These are phyloP conservation scores for Alternaria solani DNA, from an alignment of 2,329 filamentous ascomycete species.

Conservation along the genomic window DNA sequence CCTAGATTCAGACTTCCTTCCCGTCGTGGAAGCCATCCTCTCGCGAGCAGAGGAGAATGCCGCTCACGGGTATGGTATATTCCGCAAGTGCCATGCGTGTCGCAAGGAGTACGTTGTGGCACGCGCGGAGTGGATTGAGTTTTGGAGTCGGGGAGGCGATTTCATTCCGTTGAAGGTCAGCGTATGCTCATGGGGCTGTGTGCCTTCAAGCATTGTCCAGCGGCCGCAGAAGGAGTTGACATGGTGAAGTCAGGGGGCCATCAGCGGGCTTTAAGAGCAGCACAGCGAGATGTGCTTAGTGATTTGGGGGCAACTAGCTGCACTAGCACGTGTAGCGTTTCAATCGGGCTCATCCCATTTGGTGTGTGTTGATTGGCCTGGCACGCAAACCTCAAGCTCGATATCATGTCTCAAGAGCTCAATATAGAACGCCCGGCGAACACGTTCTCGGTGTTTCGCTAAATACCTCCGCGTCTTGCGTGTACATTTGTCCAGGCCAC, in stretches of 20 bases:
- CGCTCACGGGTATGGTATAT: slow-evolving; percentile 24
- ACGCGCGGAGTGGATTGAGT: slow-evolving; percentile 45
- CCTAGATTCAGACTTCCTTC: background rate
- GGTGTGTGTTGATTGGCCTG: slow-evolving; percentile 3
- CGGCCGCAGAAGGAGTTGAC: slow-evolving; percentile 18
- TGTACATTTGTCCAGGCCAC: background rate
- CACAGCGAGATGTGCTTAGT: background rate
- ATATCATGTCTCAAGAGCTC: background rate
- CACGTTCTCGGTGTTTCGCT: background rate
- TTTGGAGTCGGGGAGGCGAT: slow-evolving; percentile 27
- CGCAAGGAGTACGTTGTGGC: slow-evolving; percentile 38
- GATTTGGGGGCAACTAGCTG: background rate
- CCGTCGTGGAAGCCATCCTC: slow-evolving; percentile 23
- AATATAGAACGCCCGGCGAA: background rate
- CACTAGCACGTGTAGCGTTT: background rate
- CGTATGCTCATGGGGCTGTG: slow-evolving; percentile 46
- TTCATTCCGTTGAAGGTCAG: slow-evolving; percentile 34
- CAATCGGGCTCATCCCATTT: background rate
- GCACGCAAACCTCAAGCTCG: background rate
- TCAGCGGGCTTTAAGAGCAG: background rate
- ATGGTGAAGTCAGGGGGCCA: slow-evolving; percentile 5
- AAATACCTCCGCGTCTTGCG: background rate
- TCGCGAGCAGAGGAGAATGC: slow-evolving; percentile 21
- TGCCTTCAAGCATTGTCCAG: slow-evolving; percentile 28
- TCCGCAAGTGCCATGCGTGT: slow-evolving; percentile 39